phyloP scores from a whole-genome alignment of 345 rosid species.

The Alliaria petiolata region DNA sequence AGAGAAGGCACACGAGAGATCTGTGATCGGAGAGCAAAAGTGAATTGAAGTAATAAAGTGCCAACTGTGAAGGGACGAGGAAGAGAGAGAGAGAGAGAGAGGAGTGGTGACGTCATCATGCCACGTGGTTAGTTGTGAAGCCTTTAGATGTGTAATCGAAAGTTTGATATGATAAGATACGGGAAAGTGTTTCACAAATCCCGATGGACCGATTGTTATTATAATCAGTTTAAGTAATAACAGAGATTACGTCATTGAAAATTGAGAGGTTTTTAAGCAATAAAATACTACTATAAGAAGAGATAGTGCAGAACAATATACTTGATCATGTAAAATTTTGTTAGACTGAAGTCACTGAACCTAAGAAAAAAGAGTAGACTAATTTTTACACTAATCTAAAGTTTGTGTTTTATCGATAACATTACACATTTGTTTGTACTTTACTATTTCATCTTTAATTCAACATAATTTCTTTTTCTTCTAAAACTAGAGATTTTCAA shows the following conservation, averaged over 20 bases:
- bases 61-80: slow-evolving; percentile 8
- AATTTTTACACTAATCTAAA: too few relatives aligned
- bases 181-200: background rate
- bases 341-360: too few relatives aligned
- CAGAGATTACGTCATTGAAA: background rate
- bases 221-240: background rate
- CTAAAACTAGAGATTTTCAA: too few relatives aligned
- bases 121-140: slow-evolving; percentile 18
- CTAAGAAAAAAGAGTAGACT: too few relatives aligned
- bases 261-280: background rate
- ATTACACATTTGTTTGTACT: too few relatives aligned
- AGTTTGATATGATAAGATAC: slow-evolving; percentile 2
- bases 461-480: too few relatives aligned
- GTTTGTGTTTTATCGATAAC: too few relatives aligned
- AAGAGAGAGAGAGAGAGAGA: background rate
- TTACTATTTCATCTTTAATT: too few relatives aligned
- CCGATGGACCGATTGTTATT: background rate
- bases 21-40: background rate
- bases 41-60: slow-evolving; percentile 25
- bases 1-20: slow-evolving; percentile 1
- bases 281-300: too few relatives aligned
- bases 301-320: too few relatives aligned
- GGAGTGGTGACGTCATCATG: slow-evolving; percentile 3
- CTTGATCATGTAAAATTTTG: too few relatives aligned
- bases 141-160: background rate